These are phyloP conservation scores for Phytopythium montanum DNA, from an alignment of 352 stramenopile genomes.

Conservation along the genomic window DNA sequence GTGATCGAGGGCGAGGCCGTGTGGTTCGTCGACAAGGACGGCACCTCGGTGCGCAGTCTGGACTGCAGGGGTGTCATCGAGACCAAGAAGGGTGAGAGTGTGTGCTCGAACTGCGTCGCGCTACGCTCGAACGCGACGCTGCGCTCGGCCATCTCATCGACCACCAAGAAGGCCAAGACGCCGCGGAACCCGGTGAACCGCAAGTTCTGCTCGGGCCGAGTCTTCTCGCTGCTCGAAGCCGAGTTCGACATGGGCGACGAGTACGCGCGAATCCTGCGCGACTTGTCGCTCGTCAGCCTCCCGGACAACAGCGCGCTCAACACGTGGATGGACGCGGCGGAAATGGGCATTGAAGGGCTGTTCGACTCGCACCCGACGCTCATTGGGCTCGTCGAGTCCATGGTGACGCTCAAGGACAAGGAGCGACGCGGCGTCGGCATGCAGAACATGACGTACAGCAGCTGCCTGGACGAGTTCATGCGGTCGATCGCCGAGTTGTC, in stretches of 20 bases:
- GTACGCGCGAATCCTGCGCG: constrained; percentile 41
- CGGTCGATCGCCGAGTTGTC: constrained; percentile 52
- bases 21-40: constrained; percentile 83
- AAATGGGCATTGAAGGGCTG: constrained; percentile 55
- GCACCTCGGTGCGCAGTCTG: constrained; percentile 59
- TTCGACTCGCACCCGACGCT: constrained; percentile 65
- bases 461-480: constrained; percentile 68
- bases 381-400: constrained; percentile 60
- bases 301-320: constrained; percentile 37
- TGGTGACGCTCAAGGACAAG: constrained; percentile 77
- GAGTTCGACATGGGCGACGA: constrained; percentile 59
- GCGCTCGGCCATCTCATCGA: constrained; percentile 30
- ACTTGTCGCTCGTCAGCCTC: constrained; percentile 52
- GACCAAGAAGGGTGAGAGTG: constrained; percentile 26
- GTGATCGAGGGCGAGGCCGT: constrained; percentile 64
- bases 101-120: constrained; percentile 40
- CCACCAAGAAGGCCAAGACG: constrained; percentile 33
- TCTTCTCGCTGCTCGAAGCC: constrained; percentile 45
- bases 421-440: constrained; percentile 65
- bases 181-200: constrained; percentile 48
- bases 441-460: constrained; percentile 80
- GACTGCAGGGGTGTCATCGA: constrained; percentile 56
- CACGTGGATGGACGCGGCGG: constrained; percentile 60
- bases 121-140: constrained; percentile 54
- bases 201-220: constrained; percentile 51